phyloP scores from a whole-genome alignment of 805 yeast genomes.

The Blastobotrys peoriensis region DNA sequence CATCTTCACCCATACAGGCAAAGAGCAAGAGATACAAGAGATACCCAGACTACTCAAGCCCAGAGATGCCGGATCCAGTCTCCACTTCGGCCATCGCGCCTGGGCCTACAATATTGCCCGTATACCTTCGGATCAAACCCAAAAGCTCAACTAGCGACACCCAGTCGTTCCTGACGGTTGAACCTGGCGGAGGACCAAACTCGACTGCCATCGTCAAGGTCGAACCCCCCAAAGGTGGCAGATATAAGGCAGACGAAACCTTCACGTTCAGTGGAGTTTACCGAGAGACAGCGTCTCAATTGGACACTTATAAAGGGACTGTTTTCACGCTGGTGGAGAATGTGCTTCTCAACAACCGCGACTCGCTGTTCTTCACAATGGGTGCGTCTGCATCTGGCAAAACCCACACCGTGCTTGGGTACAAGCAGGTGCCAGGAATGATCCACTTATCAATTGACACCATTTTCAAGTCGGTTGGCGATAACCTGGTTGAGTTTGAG shows the following conservation, averaged over 20 bases:
- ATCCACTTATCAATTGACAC: slow-evolving; percentile 32
- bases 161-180: slow-evolving; percentile 23
- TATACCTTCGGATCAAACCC: slow-evolving; percentile 37
- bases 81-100: no score
- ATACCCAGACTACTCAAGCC: no score
- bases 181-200: slow-evolving; percentile 10
- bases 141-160: slow-evolving; percentile 19
- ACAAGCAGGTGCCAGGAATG: slow-evolving; percentile 32
- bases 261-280: slow-evolving; percentile 33
- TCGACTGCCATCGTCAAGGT: slow-evolving; percentile 17
- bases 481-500: slow-evolving; percentile 20
- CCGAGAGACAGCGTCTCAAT: slow-evolving; percentile 29
- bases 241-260: slow-evolving; percentile 21
- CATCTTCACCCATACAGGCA: no score
- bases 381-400: slow-evolving; percentile 55
- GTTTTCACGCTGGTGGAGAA: slow-evolving; percentile 31
- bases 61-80: no score
- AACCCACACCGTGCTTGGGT: slow-evolving; percentile 27
- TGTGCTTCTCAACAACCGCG: slow-evolving; percentile 29
- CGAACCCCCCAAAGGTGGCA: slow-evolving; percentile 23
- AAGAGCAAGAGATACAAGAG: no score
- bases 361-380: slow-evolving; percentile 41
- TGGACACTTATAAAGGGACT: slow-evolving; percentile 33
- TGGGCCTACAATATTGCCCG: slow-evolving; percentile 31
- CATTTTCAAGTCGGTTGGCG: slow-evolving; percentile 28